These are phyloP conservation scores for Rubroboletus satanas DNA, from an alignment of 768 basidiomycete genomes.

Conservation along the genomic window DNA sequence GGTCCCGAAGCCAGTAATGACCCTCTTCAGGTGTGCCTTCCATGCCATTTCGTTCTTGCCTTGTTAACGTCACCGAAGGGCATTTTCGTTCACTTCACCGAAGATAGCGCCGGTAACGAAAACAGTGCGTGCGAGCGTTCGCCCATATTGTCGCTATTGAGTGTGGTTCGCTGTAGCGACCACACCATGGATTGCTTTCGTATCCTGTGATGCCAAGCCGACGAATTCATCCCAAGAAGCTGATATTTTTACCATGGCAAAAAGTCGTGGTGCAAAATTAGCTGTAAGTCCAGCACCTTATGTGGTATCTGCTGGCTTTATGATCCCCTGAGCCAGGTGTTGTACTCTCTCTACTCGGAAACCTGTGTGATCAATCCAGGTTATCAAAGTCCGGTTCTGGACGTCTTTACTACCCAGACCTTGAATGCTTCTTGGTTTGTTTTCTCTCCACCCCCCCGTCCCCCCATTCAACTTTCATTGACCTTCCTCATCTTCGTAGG, in stretches of 20 bases:
- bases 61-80: slow-evolving; percentile 44
- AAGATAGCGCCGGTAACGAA: slow-evolving; percentile 45
- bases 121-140: slow-evolving; percentile 48
- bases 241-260: slow-evolving; percentile 83
- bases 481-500: slow-evolving; percentile 24
- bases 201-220: slow-evolving; percentile 77
- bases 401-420: slow-evolving; percentile 74
- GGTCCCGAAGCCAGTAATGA: slow-evolving; percentile 44
- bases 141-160: slow-evolving; percentile 8
- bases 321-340: slow-evolving; percentile 43
- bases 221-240: slow-evolving; percentile 54
- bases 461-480: not conserved
- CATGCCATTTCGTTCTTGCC: not conserved
- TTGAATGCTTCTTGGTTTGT: slow-evolving; percentile 53
- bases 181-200: slow-evolving; percentile 90
- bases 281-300: slow-evolving; percentile 48
- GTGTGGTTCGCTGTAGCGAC: slow-evolving; percentile 40
- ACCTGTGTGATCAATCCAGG: slow-evolving; percentile 74
- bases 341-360: slow-evolving; percentile 71
- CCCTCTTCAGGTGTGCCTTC: slow-evolving; percentile 48
- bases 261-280: slow-evolving; percentile 73
- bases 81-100: slow-evolving; percentile 80
- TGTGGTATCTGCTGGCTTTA: not conserved
- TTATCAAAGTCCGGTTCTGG: slow-evolving; percentile 66
- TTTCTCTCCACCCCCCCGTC: not conserved